phyloP scores from a whole-genome alignment of 2,329 filamentous ascomycete genomes.

The Claviceps arundinis region DNA sequence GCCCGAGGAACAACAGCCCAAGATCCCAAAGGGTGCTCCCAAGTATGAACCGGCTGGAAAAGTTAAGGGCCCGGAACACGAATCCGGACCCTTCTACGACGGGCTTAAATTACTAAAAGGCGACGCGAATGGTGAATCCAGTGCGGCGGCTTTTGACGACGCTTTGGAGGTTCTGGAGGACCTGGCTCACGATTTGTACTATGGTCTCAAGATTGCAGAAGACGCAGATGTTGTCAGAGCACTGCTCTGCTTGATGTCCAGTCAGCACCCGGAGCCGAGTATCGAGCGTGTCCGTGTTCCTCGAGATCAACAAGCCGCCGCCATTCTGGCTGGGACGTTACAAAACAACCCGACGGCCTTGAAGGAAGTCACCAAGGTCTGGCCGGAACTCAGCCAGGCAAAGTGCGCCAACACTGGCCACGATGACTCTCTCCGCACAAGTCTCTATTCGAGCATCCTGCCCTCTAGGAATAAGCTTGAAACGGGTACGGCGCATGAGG shows the following conservation, averaged over 20 bases:
- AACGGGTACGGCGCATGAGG: conserved; percentile 9
- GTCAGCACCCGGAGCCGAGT: conserved; percentile 14
- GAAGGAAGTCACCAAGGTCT: conserved; percentile 33
- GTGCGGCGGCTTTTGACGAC: conserved; percentile 26
- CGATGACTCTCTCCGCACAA: conserved; percentile 18
- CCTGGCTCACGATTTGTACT: conserved; percentile 56
- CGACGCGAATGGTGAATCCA: conserved; percentile 16
- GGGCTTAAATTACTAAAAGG: conserved; percentile 38
- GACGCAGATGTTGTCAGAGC: conserved; percentile 37
- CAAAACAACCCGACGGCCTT: conserved; percentile 55
- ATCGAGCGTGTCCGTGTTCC: conserved; percentile 15
- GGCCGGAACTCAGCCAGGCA: conserved; percentile 27
- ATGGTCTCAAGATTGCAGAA: conserved; percentile 49
- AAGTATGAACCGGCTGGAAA: conserved; percentile 43
- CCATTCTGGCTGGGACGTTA: conserved; percentile 42
- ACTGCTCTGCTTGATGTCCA: conserved; percentile 42
- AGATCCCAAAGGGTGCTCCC: conserved; percentile 37
- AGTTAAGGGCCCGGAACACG: conserved; percentile 36
- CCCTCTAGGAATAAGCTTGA: conserved; percentile 12
- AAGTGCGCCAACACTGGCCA: conserved; percentile 20
- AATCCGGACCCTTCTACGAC: conserved; percentile 18
- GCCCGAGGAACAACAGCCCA: conserved; percentile 13
- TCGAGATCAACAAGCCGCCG: conserved; percentile 39
- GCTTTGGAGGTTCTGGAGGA: conserved; percentile 48
- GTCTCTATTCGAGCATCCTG: conserved; percentile 29